Conservation (phyloP, 2,329 filamentous ascomycete genomes). For the Aspergillus puulaauensis region DNA sequence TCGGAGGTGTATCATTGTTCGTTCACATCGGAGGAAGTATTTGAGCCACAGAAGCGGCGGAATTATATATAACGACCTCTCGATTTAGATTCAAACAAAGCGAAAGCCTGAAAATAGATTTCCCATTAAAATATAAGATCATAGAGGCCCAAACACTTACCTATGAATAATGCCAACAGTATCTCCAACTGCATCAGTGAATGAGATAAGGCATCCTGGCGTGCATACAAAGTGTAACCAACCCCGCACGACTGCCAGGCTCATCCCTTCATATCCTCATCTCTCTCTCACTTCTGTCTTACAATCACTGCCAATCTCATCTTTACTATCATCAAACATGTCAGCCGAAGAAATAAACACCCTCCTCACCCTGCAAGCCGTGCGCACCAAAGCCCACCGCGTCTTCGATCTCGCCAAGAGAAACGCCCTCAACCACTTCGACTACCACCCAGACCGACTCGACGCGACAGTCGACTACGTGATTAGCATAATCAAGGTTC, state of each 20-base stretch:
- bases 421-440: conserved; percentile 44
- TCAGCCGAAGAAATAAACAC: not conserved
- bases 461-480: conserved; percentile 45
- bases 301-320: not conserved
- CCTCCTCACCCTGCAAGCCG: conserved; percentile 29
- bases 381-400: conserved; percentile 26
- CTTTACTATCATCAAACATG: too few relatives aligned
- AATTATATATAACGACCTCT: not conserved
- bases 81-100: not conserved
- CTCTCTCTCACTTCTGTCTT: not conserved
- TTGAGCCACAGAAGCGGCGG: not conserved
- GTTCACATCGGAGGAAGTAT: not conserved
- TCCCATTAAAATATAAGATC: too few relatives aligned
- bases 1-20: not conserved
- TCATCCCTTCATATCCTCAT: not conserved
- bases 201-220: too few relatives aligned
- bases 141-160: too few relatives aligned
- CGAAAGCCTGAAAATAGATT: too few relatives aligned
- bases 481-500: conserved; percentile 44
- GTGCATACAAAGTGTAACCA: not conserved
- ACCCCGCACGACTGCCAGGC: not conserved
- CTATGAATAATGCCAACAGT: too few relatives aligned
- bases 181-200: too few relatives aligned
- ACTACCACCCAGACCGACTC: conserved; percentile 41
- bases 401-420: conserved; percentile 39